Evolutionary conservation across 2,329 filamentous ascomycete genomes (phyloP).

Genomic region (Raffaelea ambrosiae): DNA sequence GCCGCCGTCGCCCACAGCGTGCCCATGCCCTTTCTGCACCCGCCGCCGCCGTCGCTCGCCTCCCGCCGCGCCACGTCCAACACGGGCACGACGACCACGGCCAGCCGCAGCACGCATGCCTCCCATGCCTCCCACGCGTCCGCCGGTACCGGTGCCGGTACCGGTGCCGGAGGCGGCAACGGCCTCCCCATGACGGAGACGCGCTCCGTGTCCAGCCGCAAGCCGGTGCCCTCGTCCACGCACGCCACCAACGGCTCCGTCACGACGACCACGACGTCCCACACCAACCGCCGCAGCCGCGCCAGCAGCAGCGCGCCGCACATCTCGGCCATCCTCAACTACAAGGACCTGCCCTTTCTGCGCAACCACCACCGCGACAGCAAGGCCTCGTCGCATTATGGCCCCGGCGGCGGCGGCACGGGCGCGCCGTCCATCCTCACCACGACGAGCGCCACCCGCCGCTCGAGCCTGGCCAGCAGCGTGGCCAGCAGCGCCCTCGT

Average conservation of each 20-base stretch:
- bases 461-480: constrained; percentile 9
- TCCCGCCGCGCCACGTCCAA: too few relatives aligned
- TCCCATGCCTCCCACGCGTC: too few relatives aligned
- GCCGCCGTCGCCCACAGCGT: too few relatives aligned
- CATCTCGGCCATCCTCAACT: not conserved
- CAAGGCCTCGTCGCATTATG: not conserved
- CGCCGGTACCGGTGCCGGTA: too few relatives aligned
- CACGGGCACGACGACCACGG: not conserved
- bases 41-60: too few relatives aligned
- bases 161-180: too few relatives aligned
- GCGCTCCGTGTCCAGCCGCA: not conserved
- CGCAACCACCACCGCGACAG: not conserved
- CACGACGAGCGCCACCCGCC: not conserved
- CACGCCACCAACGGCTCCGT: too few relatives aligned
- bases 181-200: too few relatives aligned
- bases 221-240: not conserved
- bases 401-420: not conserved
- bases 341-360: not conserved
- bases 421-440: too few relatives aligned
- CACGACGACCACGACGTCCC: not conserved
- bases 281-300: not conserved
- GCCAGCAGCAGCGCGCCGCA: not conserved
- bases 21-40: too few relatives aligned
- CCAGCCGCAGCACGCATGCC: too few relatives aligned
- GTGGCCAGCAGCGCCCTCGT: constrained; percentile 12